phyloP scores from a whole-genome alignment of 768 basidiomycete species.

The Lepiota venenata region DNA sequence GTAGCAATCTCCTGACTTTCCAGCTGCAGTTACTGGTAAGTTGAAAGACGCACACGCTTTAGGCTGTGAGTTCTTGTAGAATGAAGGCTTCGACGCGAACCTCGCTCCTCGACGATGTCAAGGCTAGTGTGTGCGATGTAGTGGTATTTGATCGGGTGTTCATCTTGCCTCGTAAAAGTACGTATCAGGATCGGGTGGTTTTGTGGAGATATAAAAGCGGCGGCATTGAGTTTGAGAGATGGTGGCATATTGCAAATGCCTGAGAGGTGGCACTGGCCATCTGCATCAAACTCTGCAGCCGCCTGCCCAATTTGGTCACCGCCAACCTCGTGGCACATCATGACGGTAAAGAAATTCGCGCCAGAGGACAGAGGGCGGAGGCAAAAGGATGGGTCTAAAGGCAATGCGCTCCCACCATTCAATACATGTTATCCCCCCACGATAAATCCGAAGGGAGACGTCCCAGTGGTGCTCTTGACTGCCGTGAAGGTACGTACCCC shows the following conservation, averaged over 20 bases:
- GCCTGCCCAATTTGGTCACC: background rate
- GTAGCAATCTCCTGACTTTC: slow-evolving; percentile 75
- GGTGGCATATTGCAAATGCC: slow-evolving; percentile 53
- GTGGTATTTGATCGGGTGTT: slow-evolving; percentile 72
- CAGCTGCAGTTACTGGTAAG: slow-evolving; percentile 39
- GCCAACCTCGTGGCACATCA: too few species aligned
- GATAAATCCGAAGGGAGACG: too few species aligned
- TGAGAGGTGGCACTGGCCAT: too few species aligned
- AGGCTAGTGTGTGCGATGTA: slow-evolving; percentile 89
- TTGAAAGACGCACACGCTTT: background rate
- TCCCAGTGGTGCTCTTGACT: too few species aligned
- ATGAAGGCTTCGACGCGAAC: slow-evolving; percentile 39
- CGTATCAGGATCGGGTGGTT: slow-evolving; percentile 81
- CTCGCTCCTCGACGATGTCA: slow-evolving; percentile 90
- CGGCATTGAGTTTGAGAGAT: slow-evolving; percentile 71
- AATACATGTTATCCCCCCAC: too few species aligned
- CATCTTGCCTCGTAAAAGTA: slow-evolving; percentile 58
- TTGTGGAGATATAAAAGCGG: slow-evolving; percentile 82
- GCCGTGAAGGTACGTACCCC: too few species aligned
- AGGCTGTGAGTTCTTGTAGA: background rate
- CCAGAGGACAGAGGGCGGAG: too few species aligned
- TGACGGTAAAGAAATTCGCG: too few species aligned
- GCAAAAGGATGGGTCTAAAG: too few species aligned
- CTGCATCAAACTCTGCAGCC: too few species aligned
- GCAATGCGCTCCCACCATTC: too few species aligned